A percentile compares a stretch with the other conserved stretches of the same genome.
phyloP scores from a whole-genome alignment of 2,329 filamentous ascomycete species.

The Ophiocordyceps camponoti-saundersi region DNA sequence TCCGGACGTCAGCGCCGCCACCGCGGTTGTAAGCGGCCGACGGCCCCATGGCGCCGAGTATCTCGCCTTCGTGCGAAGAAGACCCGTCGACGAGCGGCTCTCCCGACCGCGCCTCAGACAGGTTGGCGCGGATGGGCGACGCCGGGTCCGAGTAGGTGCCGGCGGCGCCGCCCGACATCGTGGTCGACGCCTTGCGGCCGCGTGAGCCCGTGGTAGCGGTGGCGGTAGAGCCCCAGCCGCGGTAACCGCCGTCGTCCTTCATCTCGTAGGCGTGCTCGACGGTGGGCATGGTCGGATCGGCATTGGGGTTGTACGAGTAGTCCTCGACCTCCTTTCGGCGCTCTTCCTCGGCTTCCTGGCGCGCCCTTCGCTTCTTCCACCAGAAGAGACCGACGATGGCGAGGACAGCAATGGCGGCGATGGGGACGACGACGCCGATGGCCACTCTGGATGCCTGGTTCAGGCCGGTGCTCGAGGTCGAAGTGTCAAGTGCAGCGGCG shows the following conservation, averaged over 20 bases:
- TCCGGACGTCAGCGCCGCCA: constrained; percentile 60
- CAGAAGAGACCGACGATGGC: constrained; percentile 62
- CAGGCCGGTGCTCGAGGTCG: constrained; percentile 22
- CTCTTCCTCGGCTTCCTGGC: constrained; percentile 71
- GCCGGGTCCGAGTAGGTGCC: constrained; percentile 58
- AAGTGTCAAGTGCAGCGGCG: neutral
- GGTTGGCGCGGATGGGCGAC: constrained; percentile 47
- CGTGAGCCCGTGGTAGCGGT: constrained; percentile 41
- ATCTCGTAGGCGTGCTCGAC: constrained; percentile 50
- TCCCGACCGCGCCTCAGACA: constrained; percentile 52
- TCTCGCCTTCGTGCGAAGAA: constrained; percentile 56
- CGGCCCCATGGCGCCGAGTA: constrained; percentile 68
- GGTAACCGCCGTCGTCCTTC: constrained; percentile 65
- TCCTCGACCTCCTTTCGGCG: constrained; percentile 93
- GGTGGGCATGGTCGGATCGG: constrained; percentile 59
- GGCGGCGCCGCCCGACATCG: constrained; percentile 58
- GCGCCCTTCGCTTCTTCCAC: constrained; percentile 78
- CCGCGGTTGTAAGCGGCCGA: constrained; percentile 46
- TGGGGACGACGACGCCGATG: constrained; percentile 84
- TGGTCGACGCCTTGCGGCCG: constrained; percentile 75
- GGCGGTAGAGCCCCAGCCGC: constrained; percentile 81
- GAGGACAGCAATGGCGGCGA: constrained; percentile 70
- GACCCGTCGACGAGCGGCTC: constrained; percentile 40
- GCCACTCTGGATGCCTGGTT: constrained; percentile 58
- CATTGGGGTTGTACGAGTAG: constrained; percentile 95